Evolutionary conservation across 169 alveolate genomes (phyloP), one percentile per base, ranked within the genome.

Genomic region (Theileria equi): DNA sequence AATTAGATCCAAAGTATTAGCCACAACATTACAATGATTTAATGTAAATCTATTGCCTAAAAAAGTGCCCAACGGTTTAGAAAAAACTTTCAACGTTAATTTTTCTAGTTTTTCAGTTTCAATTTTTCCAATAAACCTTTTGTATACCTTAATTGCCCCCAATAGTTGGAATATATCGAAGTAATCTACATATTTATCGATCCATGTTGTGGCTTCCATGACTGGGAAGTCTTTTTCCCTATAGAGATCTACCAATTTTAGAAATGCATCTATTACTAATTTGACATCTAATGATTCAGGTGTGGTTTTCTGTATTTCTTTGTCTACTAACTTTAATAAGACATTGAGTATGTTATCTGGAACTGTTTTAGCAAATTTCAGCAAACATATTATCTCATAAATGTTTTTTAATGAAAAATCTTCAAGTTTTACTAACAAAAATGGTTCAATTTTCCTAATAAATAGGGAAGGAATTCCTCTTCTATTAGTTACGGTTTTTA

Each of bases 391-490:
- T 26, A 53, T 17, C 3, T 53, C 63, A 26, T 34, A 25, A 1
- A 53, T 53, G 38, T 53, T 29, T 10, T 6, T 25, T 8, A 53
- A n/a, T 7, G 63, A 53, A 11, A 53, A 13, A 23, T 8, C 36
- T 2, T 53, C 63, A 3, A 3, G 28, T 44, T 53, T 26, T 17
- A 13, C 63, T 23, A 16, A 29, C 19, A 29, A 17, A 34, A 48
- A 53, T 3, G 19, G 4, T 2, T 53, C 50, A 34, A 53, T 8
- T 8, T 34, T 48, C 8, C 21, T 32, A 34, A 17, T 53, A 7
- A 53, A 16, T 23, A 7, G 32, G 32, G 63, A 53, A 34, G 63
- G 63, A 16, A 53, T 48, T 25, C 63, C 36, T 23, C 63, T 53
- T 25, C 50, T 28, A 29, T 16, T 34, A 23, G 32, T 53, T 16